These are phyloP conservation scores for Nannizzia gypsea DNA, from an alignment of 2,329 filamentous ascomycete species.

Conservation along the genomic window DNA sequence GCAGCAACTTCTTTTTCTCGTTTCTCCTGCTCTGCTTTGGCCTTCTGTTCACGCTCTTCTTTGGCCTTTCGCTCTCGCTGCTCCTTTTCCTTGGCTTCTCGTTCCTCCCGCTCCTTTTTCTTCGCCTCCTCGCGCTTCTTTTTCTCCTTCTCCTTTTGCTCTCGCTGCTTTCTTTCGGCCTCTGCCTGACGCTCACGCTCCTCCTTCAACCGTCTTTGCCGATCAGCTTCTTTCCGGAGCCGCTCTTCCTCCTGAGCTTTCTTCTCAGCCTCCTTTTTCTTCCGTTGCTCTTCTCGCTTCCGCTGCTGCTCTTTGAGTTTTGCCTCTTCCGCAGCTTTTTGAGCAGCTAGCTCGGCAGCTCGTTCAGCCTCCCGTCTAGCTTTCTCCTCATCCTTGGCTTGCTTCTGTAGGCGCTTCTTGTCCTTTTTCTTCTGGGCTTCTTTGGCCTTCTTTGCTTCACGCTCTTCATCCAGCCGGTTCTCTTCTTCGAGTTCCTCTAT, in stretches of 20 bases:
- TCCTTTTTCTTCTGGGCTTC: slow-evolving; percentile 94
- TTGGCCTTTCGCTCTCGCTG: slow-evolving; percentile 55
- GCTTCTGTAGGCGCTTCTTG: slow-evolving; percentile 79
- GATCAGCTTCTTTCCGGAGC: slow-evolving; percentile 72
- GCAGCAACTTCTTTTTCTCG: slow-evolving; percentile 31
- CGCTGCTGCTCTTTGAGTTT: slow-evolving; percentile 67
- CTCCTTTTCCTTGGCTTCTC: slow-evolving; percentile 56
- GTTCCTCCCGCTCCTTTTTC: slow-evolving; percentile 61
- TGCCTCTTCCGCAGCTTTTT: slow-evolving; percentile 63
- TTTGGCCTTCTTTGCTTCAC: slow-evolving; percentile 83
- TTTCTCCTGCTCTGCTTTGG: slow-evolving; percentile 36
- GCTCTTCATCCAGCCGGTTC: slow-evolving; percentile 59
- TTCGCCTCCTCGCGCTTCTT: slow-evolving; percentile 59
- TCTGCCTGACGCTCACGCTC: slow-evolving; percentile 79
- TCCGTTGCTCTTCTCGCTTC: slow-evolving; percentile 80
- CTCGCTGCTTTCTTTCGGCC: slow-evolving; percentile 68
- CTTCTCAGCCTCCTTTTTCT: slow-evolving; percentile 80
- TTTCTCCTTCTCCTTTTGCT: slow-evolving; percentile 70
- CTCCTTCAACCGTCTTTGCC: slow-evolving; percentile 64
- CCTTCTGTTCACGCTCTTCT: slow-evolving; percentile 50
- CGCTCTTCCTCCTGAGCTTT: slow-evolving; percentile 85
- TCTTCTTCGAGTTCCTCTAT: slow-evolving; percentile 88
- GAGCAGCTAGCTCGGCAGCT: slow-evolving; percentile 70
- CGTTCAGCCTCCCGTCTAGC: slow-evolving; percentile 78
- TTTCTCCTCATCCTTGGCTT: slow-evolving; percentile 80